A percentile compares a stretch with the other conserved stretches of the same genome.
Conservation (phyloP, 352 stramenopile genomes). For the Globisporangium sylvaticum region DNA sequence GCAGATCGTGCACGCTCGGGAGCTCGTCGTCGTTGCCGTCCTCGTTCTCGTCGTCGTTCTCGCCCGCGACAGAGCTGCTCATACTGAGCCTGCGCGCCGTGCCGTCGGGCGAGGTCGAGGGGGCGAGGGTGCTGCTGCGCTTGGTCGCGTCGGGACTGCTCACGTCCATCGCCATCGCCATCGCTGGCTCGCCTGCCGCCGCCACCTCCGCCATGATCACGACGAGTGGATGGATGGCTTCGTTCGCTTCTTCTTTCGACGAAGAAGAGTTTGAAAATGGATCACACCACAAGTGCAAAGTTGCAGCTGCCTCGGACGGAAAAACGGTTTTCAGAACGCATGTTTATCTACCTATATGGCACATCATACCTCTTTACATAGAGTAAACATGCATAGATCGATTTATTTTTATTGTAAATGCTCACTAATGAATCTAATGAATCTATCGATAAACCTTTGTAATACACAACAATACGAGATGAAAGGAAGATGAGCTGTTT, state of each 20-base stretch:
- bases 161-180: neutral
- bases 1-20: conserved; percentile 52
- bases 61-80: conserved; percentile 14
- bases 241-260: neutral
- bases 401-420: too few relatives aligned
- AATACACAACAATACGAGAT: too few relatives aligned
- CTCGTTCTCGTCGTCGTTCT: conserved; percentile 14
- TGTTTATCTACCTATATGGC: neutral
- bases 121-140: neutral
- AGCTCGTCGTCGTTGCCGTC: conserved; percentile 25
- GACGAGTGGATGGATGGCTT: conserved; percentile 5
- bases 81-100: neutral
- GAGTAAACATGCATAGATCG: neutral
- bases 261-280: neutral
- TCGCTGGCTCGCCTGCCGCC: neutral
- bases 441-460: neutral
- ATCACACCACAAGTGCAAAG: neutral
- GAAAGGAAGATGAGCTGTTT: neutral
- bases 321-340: neutral
- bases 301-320: neutral
- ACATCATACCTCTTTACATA: neutral
- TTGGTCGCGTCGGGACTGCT: neutral
- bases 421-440: too few relatives aligned
- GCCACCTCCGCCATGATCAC: conserved; percentile 2
- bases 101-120: neutral